Evolutionary conservation across 108 stramenopile species (phyloP).

Genomic region (Cyclostephanos invisitatus): DNA sequence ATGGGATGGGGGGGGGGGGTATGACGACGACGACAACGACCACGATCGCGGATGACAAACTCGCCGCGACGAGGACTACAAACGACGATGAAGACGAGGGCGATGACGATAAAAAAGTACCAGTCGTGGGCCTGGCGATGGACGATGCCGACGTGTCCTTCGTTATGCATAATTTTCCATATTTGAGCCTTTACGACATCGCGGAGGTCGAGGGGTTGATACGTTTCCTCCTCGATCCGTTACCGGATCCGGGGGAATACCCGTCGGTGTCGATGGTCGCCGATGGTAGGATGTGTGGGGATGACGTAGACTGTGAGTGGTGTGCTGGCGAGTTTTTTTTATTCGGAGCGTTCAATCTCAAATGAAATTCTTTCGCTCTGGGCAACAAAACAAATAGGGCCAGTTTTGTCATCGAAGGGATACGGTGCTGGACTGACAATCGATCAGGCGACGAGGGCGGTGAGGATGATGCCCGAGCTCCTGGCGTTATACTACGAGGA

Average conservation of each 20-base stretch:
- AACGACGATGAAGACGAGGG: not conserved
- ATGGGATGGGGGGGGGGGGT: not conserved
- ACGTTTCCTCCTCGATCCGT: conserved; percentile 40
- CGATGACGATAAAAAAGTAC: conserved; percentile 7
- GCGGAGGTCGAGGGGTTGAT: conserved; percentile 43
- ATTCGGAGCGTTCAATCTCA: too few species aligned
- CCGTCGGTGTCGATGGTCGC: conserved; percentile 29
- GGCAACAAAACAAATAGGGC: conserved; percentile 10
- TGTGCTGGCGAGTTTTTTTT: not conserved
- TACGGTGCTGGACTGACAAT: conserved; percentile 56
- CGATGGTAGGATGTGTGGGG: conserved; percentile 9
- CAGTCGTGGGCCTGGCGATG: conserved; percentile 26
- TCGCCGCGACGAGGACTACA: not conserved
- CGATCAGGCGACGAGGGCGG: conserved; percentile 35
- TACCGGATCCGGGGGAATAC: conserved; percentile 18
- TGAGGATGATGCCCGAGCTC: conserved; percentile 53
- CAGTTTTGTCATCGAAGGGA: conserved; percentile 31
- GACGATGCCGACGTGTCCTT: conserved; percentile 16
- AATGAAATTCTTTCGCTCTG: conserved; percentile 1
- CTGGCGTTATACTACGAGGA: conserved; percentile 48
- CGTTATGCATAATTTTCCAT: conserved; percentile 48
- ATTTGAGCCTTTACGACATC: conserved; percentile 46
- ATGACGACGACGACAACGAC: conserved; percentile 25
- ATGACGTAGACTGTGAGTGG: conserved; percentile 39
- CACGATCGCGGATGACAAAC: conserved; percentile 17